These are phyloP conservation scores for Linum tenue DNA, from an alignment of 345 rosid genomes.

Conservation along the genomic window DNA sequence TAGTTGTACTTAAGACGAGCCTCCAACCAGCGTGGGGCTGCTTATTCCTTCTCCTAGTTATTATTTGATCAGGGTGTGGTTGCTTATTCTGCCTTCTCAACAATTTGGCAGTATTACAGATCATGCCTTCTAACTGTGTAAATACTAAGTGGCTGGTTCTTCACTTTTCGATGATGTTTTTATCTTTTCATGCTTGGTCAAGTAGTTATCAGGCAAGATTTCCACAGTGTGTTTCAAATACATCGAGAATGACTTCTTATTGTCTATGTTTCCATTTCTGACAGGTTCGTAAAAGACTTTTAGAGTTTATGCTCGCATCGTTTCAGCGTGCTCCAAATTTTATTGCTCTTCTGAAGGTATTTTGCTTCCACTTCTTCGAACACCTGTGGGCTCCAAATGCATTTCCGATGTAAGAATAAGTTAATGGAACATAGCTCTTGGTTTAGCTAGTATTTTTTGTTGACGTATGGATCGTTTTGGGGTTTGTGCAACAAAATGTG, in stretches of 20 bases:
- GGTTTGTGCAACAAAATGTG: too few species aligned
- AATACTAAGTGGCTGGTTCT: too few species aligned
- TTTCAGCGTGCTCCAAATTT: conserved; percentile 78
- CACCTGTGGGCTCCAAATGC: not conserved
- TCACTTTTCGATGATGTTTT: too few species aligned
- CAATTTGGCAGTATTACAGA: too few species aligned
- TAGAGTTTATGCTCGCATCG: conserved; percentile 82
- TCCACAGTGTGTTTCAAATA: not conserved
- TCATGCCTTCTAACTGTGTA: too few species aligned
- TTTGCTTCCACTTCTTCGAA: not conserved
- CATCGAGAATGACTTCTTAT: not conserved
- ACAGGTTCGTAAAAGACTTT: conserved; percentile 69
- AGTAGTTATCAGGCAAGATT: not conserved
- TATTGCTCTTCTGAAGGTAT: conserved; percentile 77
- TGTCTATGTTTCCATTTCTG: not conserved
- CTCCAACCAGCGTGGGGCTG: too few species aligned
- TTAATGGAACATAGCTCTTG: not conserved
- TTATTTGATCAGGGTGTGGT: too few species aligned
- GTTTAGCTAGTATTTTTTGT: not conserved
- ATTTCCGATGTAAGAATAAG: not conserved
- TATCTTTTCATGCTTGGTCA: not conserved
- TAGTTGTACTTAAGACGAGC: too few species aligned
- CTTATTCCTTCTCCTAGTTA: not conserved
- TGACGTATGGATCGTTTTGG: too few species aligned
- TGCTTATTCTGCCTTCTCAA: too few species aligned